A percentile compares a stretch with the other conserved stretches of the same genome.
phyloP scores from a whole-genome alignment of 495 filamentous ascomycete species.

The Polyplosphaeria fusca region DNA sequence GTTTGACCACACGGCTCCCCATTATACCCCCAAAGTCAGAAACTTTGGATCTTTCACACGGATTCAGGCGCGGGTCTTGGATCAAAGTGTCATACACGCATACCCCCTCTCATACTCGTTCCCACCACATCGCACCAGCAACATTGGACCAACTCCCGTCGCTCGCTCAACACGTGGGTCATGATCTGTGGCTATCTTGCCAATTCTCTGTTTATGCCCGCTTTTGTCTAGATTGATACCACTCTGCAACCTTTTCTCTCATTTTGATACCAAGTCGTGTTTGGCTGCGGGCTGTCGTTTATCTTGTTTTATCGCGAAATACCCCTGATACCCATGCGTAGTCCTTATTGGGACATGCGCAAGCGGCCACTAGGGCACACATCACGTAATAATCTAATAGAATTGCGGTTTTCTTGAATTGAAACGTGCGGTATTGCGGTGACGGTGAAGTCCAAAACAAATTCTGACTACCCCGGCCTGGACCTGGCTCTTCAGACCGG shows the following conservation, averaged over 20 bases:
- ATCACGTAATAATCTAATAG: slow-evolving; percentile 36
- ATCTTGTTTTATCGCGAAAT: slow-evolving; percentile 31
- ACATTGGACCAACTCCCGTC: slow-evolving; percentile 26
- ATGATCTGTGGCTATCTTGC: slow-evolving; percentile 23
- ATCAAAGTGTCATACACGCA: slow-evolving; percentile 14
- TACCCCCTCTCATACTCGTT: slow-evolving; percentile 23
- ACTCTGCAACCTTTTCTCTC: slow-evolving; percentile 36
- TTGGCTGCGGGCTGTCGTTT: slow-evolving; percentile 27
- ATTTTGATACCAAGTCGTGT: slow-evolving; percentile 33
- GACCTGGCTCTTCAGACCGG: too few species aligned
- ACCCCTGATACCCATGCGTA: slow-evolving; percentile 38
- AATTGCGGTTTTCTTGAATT: slow-evolving; percentile 30
- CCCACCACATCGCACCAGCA: too few species aligned
- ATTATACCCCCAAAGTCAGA: slow-evolving; percentile 23
- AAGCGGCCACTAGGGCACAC: slow-evolving; percentile 36
- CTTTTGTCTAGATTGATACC: slow-evolving; percentile 39
- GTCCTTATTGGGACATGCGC: slow-evolving; percentile 36
- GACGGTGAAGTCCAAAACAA: too few species aligned
- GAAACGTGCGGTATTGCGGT: not conserved
- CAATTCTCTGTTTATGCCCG: slow-evolving; percentile 21
- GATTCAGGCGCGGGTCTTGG: slow-evolving; percentile 29
- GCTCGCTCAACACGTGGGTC: slow-evolving; percentile 28
- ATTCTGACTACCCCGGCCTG: too few species aligned
- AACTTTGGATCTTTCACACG: slow-evolving; percentile 17
- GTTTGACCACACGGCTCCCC: slow-evolving; percentile 34